Evolutionary conservation across 345 rosid genomes (phyloP), one percentile per base, ranked within the genome.

Genomic region (Acer negundo): DNA sequence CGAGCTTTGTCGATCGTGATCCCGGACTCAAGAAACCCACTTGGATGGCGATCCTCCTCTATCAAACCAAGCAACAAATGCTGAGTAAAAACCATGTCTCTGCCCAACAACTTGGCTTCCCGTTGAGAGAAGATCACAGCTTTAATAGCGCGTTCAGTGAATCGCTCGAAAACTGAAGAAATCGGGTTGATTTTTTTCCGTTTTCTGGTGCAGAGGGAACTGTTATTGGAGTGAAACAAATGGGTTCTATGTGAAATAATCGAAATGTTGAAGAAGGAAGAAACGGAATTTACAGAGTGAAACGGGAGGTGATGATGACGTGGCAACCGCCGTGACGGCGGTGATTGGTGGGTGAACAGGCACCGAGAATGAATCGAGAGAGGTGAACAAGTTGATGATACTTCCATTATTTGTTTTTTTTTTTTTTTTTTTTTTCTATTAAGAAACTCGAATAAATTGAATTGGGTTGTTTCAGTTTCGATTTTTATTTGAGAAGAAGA

Each of bases 81-180:
- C 80, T 92, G 99, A 13, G 91, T 80, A 76, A 89, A 92, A 44
- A 94, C 98, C 93, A 89, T 88, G 69, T 94, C 92, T 77, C 87
- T 89, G 24, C 99, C 99, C 62, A 93, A 47, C 0, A 90, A 80
- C 75, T 80, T 86, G 13, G 98, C 97, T 75, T 96, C 97, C 74
- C 91, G 87, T 82, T 94, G 99, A 0, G 99, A 95, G 73, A 89
- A 87, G 67, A 96, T 84, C 55, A 94, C 92, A 22, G 91, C 90
- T 75, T 92, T 92, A 74, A 96, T 82, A 11, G 99, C 95, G 20
- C 92, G 80, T 80, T 96, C 98, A 2, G 97, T 88, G 82, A 92
- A 92, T 62, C 95, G 90, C 89, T 96, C 97, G 84, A 96, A 96
- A 62, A 87, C 97, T 0, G 97, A 94, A 28, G 93, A 87, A 69